These are phyloP conservation scores for Paramecium sonneborni DNA, from an alignment of 73 alveolate genomes.

Conservation along the genomic window DNA sequence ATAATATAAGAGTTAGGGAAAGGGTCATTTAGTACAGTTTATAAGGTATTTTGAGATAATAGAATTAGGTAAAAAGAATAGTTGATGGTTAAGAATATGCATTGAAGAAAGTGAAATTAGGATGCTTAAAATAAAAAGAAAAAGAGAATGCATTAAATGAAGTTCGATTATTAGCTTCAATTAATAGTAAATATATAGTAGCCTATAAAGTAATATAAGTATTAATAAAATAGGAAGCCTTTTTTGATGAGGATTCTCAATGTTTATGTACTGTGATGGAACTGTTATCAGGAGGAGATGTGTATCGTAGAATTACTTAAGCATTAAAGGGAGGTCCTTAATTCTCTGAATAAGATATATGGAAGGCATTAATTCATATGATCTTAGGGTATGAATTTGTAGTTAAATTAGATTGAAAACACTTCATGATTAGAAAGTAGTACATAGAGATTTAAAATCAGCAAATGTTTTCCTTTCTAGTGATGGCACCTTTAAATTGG, in stretches of 20 bases:
- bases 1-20: constrained; percentile 66
- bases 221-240: constrained; percentile 59
- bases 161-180: constrained; percentile 70
- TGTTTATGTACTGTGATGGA: constrained; percentile 96
- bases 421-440: constrained; percentile 74
- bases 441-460: constrained; percentile 77
- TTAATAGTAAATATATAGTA: constrained; percentile 48
- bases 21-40: constrained; percentile 68
- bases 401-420: constrained; percentile 60
- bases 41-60: constrained; percentile 15
- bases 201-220: constrained; percentile 50
- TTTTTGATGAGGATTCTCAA: constrained; percentile 68
- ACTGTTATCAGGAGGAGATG: constrained; percentile 94
- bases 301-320: constrained; percentile 78
- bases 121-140: constrained; percentile 56
- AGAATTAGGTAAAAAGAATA: constrained; percentile 59
- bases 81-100: constrained; percentile 67
- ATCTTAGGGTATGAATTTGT: constrained; percentile 47
- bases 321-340: constrained; percentile 79
- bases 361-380: constrained; percentile 76
- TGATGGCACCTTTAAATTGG: constrained; percentile 84
- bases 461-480: constrained; percentile 82
- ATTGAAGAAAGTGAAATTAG: constrained; percentile 67
- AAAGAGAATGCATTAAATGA: constrained; percentile 73
- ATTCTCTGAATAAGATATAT: constrained; percentile 85